Evolutionary conservation across 2,329 filamentous ascomycete genomes (phyloP), one percentile per base, ranked within the genome.

Genomic region (Falciphora oryzae): DNA sequence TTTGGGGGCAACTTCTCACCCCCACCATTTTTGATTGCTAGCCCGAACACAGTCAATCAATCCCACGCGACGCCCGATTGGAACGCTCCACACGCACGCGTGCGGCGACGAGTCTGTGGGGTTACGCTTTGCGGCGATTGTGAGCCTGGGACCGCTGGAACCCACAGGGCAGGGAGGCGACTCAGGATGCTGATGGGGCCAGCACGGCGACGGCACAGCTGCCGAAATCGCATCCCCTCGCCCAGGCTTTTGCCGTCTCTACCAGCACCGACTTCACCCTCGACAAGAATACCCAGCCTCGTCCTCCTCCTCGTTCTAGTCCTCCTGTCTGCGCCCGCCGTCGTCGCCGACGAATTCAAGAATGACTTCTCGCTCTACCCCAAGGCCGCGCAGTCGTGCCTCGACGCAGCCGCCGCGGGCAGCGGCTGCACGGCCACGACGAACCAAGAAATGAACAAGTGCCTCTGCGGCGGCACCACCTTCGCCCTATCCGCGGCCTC

Each of bases 401-500:
- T 85, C 1, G 71, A 76, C 67, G 61, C 74, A 22, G 74, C 81
- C 5, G 76, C 80, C 35, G 69, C 74, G 60, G 38, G 65, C 27
- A 78, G 77, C 22, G 68, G 71, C 5, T 85, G 83, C 72, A 72
- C 73, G 6, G 78, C 78, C 25, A 69, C 70, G 27, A 77, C 76
- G 0, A 74, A 76, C 3, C 59, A 69, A 0, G 72, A 76, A 35
- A 73, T 83, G 66, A 85, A 85, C 68, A 63, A 70, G 2, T 85
- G 83, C 63, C 75, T 85, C 2, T 85, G 83, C 70, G 70, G 71
- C 66, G 61, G 61, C 18, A 79, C 79, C 64, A 74, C 78, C 67
- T 85, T 85, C 70, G 73, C 85, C 66, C 79, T 77, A 27, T 75
- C 76, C 44, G 70, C 80, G 2, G 83, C 82, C 3, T 68, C 67